These are phyloP conservation scores for Mycotypha africana DNA, from an alignment of 371 early-diverging fungal genomes.

Conservation along the genomic window DNA sequence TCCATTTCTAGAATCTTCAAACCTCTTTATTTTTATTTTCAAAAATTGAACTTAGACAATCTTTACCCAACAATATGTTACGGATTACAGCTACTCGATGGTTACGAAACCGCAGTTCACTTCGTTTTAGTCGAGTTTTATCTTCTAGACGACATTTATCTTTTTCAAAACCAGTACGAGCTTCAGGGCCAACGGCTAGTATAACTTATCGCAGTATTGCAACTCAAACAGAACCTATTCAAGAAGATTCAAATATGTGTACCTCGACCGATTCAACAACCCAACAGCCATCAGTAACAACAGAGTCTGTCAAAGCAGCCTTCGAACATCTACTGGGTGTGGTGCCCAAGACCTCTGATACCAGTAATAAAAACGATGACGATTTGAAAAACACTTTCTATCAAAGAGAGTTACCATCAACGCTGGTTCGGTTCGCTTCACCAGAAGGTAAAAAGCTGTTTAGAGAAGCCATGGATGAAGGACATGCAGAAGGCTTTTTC, in stretches of 20 bases:
- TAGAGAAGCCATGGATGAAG: constrained; percentile 67
- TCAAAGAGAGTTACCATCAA: constrained; percentile 67
- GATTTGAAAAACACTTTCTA: constrained; percentile 65
- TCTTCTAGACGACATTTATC: no score
- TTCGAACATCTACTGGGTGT: constrained; percentile 22
- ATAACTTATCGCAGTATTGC: constrained; percentile 12
- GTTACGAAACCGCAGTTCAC: no score
- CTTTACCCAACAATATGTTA: no score
- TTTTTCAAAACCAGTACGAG: no score
- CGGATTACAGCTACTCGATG: no score
- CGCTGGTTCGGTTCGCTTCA: constrained; percentile 78
- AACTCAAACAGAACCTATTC: constrained; percentile 5
- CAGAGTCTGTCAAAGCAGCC: constrained; percentile 9
- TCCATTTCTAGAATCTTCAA: no score
- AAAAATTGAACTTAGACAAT: no score
- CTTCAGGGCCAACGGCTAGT: no score
- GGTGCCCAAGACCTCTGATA: neutral
- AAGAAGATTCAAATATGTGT: neutral
- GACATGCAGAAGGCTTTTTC: constrained; percentile 85
- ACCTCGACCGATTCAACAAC: no score
- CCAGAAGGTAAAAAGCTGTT: constrained; percentile 73
- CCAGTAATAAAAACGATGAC: constrained; percentile 4
- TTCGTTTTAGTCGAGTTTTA: no score
- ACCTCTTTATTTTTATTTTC: no score
- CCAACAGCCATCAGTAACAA: neutral